Percentiles rank a stretch among this genome's conserved stretches.
Evolutionary conservation across 2,329 filamentous ascomycete genomes (phyloP).

Genomic region (Teratosphaeria viscida): DNA sequence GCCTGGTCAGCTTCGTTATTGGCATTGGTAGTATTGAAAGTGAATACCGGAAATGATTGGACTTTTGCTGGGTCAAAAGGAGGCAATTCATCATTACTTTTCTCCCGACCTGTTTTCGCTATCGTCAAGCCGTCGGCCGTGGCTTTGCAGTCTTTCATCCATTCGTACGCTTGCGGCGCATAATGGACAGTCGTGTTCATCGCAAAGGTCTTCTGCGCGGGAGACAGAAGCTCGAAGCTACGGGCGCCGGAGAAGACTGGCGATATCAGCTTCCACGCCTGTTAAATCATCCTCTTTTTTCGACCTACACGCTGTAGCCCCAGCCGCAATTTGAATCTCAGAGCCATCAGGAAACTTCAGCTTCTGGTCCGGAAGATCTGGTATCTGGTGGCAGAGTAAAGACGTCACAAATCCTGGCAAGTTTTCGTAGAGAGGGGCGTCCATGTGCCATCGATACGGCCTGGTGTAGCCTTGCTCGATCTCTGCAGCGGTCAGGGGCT

Average conservation of each 20-base stretch:
- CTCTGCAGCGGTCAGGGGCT: not conserved
- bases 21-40: not conserved
- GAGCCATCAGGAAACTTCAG: conserved; percentile 12
- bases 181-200: conserved; percentile 22
- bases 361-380: conserved; percentile 16
- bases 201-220: conserved; percentile 18
- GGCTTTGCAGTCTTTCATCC: conserved; percentile 22
- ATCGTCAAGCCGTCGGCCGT: conserved; percentile 20
- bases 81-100: not conserved
- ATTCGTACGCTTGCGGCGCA: conserved; percentile 21
- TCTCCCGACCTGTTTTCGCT: conserved; percentile 3
- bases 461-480: conserved; percentile 12
- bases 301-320: conserved; percentile 12
- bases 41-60: not conserved
- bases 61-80: not conserved
- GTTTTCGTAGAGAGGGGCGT: conserved; percentile 21
- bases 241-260: conserved; percentile 19
- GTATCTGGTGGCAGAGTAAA: conserved; percentile 14
- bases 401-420: conserved; percentile 21
- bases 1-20: not conserved
- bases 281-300: not conserved
- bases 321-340: conserved; percentile 13
- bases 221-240: conserved; percentile 17
- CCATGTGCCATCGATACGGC: conserved; percentile 24
- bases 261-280: conserved; percentile 3